These are phyloP conservation scores for Heterobasidion annosum DNA, from an alignment of 1,284 basidiomycete species.

Conservation along the genomic window DNA sequence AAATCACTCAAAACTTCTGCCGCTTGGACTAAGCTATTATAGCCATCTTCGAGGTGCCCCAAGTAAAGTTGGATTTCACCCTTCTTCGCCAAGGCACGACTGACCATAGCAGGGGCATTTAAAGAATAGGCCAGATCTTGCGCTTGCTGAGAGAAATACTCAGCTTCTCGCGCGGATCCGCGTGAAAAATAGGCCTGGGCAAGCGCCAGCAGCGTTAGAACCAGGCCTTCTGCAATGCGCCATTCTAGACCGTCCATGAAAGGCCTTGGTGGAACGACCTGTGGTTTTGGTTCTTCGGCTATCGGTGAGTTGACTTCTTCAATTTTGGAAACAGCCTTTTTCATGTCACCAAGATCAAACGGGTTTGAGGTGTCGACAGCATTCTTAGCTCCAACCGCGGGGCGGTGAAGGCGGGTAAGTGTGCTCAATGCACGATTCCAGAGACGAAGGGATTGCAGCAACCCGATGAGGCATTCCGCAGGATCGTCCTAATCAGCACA, in stretches of 20 bases:
- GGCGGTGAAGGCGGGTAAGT: constrained; percentile 49
- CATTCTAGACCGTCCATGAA: constrained; percentile 60
- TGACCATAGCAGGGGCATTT: constrained; percentile 53
- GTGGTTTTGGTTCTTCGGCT: constrained; percentile 5
- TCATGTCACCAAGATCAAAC: constrained; percentile 38
- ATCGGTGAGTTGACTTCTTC: constrained; percentile 8
- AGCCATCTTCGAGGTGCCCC: constrained; percentile 46
- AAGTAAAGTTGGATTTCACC: constrained; percentile 64
- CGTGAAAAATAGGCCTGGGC: constrained; percentile 53
- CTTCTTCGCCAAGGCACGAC: constrained; percentile 54
- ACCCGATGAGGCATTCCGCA: constrained; percentile 45
- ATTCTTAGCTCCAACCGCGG: constrained; percentile 17
- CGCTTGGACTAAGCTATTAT: constrained; percentile 44
- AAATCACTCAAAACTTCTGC: constrained; percentile 32
- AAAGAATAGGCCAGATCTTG: constrained; percentile 58
- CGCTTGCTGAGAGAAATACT: constrained; percentile 75
- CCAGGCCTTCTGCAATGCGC: constrained; percentile 63
- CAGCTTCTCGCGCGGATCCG: constrained; percentile 75
- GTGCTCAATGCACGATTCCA: constrained; percentile 75
- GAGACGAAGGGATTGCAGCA: constrained; percentile 68
- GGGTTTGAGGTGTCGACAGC: constrained; percentile 39
- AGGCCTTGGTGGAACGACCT: constrained; percentile 12
- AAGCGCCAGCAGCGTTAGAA: constrained; percentile 57
- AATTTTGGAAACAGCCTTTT: constrained; percentile 23
- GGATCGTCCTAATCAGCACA: constrained; percentile 50